Evolutionary conservation across 495 filamentous ascomycete genomes (phyloP).

Genomic region (Evernia prunastri): DNA sequence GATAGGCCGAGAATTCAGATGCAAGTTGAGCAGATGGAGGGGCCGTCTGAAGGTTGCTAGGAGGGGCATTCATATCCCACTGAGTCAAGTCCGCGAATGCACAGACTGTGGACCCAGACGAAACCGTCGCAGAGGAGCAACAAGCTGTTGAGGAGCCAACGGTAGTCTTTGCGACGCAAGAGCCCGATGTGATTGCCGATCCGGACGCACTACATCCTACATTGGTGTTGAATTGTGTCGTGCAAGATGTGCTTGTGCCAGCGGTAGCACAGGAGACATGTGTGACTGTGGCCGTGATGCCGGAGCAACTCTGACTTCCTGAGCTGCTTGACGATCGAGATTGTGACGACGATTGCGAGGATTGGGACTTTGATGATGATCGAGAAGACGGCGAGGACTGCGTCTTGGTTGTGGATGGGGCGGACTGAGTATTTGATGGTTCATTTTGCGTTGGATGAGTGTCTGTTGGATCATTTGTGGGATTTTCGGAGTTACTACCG

Average conservation of each 20-base stretch:
- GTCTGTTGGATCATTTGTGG: not conserved
- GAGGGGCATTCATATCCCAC: not conserved
- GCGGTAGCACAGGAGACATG: not conserved
- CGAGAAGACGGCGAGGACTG: not conserved
- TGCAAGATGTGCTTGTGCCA: constrained; percentile 1
- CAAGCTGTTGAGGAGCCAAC: not conserved
- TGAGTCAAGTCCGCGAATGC: not conserved
- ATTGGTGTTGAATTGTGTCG: not conserved
- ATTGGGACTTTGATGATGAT: too few species aligned
- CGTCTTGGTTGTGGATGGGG: not conserved
- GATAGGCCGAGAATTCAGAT: not conserved
- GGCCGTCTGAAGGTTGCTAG: not conserved
- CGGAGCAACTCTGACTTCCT: not conserved
- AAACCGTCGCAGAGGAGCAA: not conserved
- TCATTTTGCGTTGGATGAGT: not conserved
- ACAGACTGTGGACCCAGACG: not conserved
- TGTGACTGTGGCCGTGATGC: not conserved
- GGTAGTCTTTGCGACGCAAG: not conserved
- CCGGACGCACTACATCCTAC: not conserved
- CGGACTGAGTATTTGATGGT: not conserved
- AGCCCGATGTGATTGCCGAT: not conserved
- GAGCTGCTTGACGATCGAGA: not conserved
- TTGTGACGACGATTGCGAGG: too few species aligned
- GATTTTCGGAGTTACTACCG: not conserved
- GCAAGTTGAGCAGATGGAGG: not conserved